A percentile compares a stretch with the other conserved stretches of the same genome.
phyloP scores from a whole-genome alignment of 164 flowering plant genomes.

The Tetrastigma voinierianum region DNA sequence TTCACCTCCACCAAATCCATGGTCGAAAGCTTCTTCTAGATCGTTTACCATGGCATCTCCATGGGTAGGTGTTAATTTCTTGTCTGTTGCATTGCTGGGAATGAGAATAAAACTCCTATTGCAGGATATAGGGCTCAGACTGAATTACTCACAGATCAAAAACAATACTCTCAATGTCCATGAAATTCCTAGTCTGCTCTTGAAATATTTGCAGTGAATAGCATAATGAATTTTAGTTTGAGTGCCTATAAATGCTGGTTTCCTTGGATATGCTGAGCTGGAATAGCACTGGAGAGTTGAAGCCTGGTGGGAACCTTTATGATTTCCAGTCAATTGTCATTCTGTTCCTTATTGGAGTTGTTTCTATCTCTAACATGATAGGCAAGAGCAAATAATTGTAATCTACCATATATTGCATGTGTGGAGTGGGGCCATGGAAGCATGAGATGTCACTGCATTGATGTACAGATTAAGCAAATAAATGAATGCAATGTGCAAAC shows the following conservation, averaged over 20 bases:
- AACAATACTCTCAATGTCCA: no score
- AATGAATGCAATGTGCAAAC: neutral
- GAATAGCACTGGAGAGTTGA: slow-evolving; percentile 83
- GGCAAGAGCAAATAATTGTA: slow-evolving; percentile 46
- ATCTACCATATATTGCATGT: neutral
- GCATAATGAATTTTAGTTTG: no score
- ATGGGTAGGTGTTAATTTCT: no score
- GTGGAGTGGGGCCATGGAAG: neutral
- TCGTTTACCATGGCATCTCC: no score
- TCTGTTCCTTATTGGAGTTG: slow-evolving; percentile 75
- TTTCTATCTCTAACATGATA: slow-evolving; percentile 74
- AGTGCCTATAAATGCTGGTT: neutral
- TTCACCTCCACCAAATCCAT: no score
- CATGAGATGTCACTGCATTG: neutral
- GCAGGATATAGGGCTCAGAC: no score
- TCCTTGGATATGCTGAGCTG: slow-evolving; percentile 74
- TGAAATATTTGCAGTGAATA: no score
- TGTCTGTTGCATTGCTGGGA: no score
- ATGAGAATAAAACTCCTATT: no score
- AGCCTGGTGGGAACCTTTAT: slow-evolving; percentile 81
- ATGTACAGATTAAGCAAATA: slow-evolving; percentile 15
- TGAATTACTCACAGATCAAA: no score
- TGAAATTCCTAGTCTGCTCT: no score
- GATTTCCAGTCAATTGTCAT: slow-evolving; percentile 84
- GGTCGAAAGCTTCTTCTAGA: no score